Percentiles rank a stretch among this genome's conserved stretches.
phyloP scores from a whole-genome alignment of 2,329 filamentous ascomycete genomes.

The Fusarium praegraminearum region DNA sequence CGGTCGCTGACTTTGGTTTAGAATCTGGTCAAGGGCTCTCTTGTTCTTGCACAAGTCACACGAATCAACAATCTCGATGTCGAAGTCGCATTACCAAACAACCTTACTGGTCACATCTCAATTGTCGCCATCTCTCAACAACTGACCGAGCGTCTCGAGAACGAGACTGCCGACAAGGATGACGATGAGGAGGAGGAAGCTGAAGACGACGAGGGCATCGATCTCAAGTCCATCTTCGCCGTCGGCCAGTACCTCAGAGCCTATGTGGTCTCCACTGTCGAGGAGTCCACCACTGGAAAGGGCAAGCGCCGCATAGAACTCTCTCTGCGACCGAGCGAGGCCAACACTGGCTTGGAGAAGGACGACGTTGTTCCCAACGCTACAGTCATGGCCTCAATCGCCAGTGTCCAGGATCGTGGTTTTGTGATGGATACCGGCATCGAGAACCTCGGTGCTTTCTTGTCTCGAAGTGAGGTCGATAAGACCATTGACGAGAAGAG shows the following conservation, averaged over 20 bases:
- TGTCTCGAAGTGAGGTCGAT: constrained; percentile 86
- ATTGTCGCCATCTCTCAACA: constrained; percentile 90
- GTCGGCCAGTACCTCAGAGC: constrained; percentile 90
- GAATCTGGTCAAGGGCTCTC: constrained; percentile 85
- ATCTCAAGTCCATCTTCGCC: constrained; percentile 80
- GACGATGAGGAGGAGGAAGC: constrained; percentile 68
- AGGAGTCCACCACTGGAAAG: constrained; percentile 71
- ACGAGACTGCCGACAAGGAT: constrained; percentile 66
- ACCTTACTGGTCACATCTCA: constrained; percentile 88
- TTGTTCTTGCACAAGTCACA: constrained; percentile 88
- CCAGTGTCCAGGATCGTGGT: constrained; percentile 96
- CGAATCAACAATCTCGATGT: constrained; percentile 85
- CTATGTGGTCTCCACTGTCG: constrained; percentile 82
- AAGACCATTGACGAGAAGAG: constrained; percentile 71
- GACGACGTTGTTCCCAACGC: constrained; percentile 80
- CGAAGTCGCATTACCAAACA: constrained; percentile 88
- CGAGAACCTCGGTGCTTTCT: constrained; percentile 80
- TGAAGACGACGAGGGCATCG: constrained; percentile 69
- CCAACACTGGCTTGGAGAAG: constrained; percentile 80
- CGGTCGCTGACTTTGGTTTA: constrained; percentile 54
- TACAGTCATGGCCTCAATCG: constrained; percentile 87
- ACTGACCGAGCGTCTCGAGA: constrained; percentile 81
- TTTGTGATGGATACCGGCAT: constrained; percentile 93
- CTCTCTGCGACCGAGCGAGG: constrained; percentile 80
- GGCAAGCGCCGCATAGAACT: constrained; percentile 87